These are phyloP conservation scores for Samsoniella hepiali DNA, from an alignment of 2,329 filamentous ascomycete genomes.

Conservation along the genomic window DNA sequence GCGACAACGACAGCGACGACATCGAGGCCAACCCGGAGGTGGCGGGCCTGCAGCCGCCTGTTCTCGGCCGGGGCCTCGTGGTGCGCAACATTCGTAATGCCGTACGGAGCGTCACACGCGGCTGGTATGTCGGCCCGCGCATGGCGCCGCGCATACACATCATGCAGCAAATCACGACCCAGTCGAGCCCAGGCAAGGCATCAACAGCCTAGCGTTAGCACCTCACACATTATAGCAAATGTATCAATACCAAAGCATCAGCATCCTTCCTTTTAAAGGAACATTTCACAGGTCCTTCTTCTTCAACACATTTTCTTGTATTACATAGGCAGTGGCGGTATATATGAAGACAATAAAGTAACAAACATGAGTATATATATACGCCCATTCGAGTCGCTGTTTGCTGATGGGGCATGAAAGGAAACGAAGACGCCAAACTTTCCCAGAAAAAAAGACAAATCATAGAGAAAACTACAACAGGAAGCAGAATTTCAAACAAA, in stretches of 20 bases:
- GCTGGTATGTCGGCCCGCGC: slow-evolving; percentile 63
- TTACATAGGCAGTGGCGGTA: not conserved
- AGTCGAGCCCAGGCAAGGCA: not conserved
- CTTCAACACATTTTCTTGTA: not conserved
- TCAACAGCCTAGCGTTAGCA: not conserved
- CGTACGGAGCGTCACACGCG: slow-evolving; percentile 49
- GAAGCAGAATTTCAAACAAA: not conserved
- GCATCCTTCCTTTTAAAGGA: not conserved
- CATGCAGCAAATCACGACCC: slow-evolving; percentile 33
- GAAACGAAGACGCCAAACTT: slow-evolving; percentile 4
- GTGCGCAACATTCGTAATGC: slow-evolving; percentile 38
- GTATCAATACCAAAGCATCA: not conserved
- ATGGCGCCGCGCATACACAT: slow-evolving; percentile 56
- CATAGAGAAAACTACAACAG: not conserved
- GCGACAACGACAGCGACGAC: slow-evolving; percentile 22
- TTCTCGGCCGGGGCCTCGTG: slow-evolving; percentile 45
- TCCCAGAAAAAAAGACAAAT: not conserved
- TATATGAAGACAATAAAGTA: not conserved
- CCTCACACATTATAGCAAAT: not conserved
- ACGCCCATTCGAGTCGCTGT: not conserved
- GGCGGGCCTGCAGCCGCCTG: slow-evolving; percentile 22
- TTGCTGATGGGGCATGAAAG: not conserved
- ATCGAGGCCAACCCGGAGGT: slow-evolving; percentile 16
- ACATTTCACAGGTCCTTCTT: not conserved
- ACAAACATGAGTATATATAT: not conserved